Conservation (phyloP, 2,329 filamentous ascomycete species). For the Alternaria sp. region DNA sequence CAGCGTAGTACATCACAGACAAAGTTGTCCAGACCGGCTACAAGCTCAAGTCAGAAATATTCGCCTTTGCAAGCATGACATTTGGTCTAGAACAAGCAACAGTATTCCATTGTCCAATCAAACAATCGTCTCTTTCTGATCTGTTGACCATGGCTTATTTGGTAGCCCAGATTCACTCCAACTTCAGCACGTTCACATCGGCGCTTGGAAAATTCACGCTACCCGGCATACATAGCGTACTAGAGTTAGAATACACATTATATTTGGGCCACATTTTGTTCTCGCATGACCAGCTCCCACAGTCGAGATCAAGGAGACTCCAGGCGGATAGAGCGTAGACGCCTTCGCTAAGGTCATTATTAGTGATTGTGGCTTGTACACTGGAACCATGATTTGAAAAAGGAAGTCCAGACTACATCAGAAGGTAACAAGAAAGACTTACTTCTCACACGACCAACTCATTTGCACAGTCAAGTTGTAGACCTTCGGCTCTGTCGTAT, state of each 20-base stretch:
- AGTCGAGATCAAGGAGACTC: slow-evolving; percentile 10
- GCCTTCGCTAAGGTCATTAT: slow-evolving; percentile 2
- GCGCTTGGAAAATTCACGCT: neutral
- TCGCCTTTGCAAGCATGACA: neutral
- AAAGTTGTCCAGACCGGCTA: neutral
- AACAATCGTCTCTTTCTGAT: neutral
- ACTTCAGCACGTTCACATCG: neutral
- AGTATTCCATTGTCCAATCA: neutral
- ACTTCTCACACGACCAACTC: slow-evolving; percentile 23
- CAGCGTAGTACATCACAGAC: neutral
- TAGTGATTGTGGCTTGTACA: neutral
- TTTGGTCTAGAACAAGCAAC: neutral
- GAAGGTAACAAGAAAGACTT: neutral
- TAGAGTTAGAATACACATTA: slow-evolving; percentile 4
- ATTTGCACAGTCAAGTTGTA: slow-evolving; percentile 10
- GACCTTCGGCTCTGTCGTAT: slow-evolving; percentile 2
- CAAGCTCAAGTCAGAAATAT: neutral
- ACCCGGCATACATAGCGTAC: neutral
- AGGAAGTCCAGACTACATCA: neutral
- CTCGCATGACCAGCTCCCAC: slow-evolving; percentile 13
- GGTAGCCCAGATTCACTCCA: neutral
- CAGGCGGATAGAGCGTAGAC: slow-evolving; percentile 2
- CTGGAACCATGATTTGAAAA: neutral
- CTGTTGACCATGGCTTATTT: too few relatives aligned
- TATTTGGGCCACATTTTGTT: slow-evolving; percentile 18